Percentiles rank a stretch among this genome's conserved stretches.
phyloP scores from a whole-genome alignment of 768 basidiomycete genomes.

The Suillus americanus region DNA sequence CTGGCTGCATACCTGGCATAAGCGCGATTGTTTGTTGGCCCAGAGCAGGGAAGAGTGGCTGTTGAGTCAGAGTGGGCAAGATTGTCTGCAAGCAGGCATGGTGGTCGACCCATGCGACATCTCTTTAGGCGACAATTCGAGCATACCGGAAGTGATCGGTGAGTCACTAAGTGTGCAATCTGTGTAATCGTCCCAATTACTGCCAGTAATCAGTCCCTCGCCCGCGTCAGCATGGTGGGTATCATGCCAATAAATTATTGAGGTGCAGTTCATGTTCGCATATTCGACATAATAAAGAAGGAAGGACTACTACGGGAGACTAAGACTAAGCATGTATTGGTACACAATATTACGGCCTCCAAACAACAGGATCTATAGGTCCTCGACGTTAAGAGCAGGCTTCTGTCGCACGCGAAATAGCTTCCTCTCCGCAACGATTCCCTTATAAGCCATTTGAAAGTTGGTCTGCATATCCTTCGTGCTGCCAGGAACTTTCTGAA shows the following conservation, averaged over 20 bases:
- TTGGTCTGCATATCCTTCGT: constrained; percentile 21
- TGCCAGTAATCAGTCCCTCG: too few relatives aligned
- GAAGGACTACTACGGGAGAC: not conserved
- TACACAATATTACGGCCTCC: not conserved
- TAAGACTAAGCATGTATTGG: not conserved
- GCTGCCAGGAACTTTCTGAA: constrained; percentile 24
- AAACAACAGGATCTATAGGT: constrained; percentile 6
- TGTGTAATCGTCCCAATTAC: too few relatives aligned
- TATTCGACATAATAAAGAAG: not conserved
- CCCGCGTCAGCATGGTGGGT: too few relatives aligned
- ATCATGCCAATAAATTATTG: not conserved
- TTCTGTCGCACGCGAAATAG: not conserved
- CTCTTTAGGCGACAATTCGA: too few relatives aligned
- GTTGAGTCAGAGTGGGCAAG: too few relatives aligned
- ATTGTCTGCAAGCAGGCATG: too few relatives aligned
- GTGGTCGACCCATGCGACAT: too few relatives aligned
- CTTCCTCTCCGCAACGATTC: constrained; percentile 28
- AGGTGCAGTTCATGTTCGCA: not conserved
- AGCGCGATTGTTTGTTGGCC: too few relatives aligned
- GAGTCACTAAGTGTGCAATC: too few relatives aligned
- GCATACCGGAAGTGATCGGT: too few relatives aligned
- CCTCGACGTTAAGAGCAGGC: constrained; percentile 25
- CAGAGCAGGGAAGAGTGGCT: too few relatives aligned
- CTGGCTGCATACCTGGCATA: too few relatives aligned
- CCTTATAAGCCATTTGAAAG: constrained; percentile 31